Conservation (phyloP, 2,329 filamentous ascomycete genomes). For the Aspergillus aculeatus region DNA sequence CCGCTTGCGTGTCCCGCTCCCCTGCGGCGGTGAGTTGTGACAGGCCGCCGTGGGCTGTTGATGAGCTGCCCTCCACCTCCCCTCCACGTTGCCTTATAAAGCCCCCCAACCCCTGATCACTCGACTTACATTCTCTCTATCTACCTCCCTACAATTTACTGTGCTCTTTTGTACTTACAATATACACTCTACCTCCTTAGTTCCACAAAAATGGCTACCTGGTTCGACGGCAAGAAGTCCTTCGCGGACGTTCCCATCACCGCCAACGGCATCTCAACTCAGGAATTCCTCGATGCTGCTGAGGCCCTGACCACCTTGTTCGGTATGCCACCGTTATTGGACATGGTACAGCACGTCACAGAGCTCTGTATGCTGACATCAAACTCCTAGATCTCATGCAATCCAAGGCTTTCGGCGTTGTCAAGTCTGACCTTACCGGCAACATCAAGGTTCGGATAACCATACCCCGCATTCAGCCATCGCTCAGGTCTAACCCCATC, state of each 20-base stretch:
- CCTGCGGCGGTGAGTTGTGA: conserved; percentile 26
- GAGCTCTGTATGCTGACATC: conserved; percentile 10
- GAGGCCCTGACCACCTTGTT: conserved; percentile 86
- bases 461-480: conserved; percentile 2
- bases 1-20: conserved; percentile 32
- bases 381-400: conserved; percentile 56
- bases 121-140: conserved; percentile 3
- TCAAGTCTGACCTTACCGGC: conserved; percentile 86
- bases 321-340: conserved; percentile 52
- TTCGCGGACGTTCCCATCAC: conserved; percentile 79
- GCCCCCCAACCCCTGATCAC: conserved; percentile 5
- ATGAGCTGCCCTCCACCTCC: conserved; percentile 13
- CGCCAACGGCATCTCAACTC: conserved; percentile 72
- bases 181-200: background rate
- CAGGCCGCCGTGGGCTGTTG: conserved; percentile 21
- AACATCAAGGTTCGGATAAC: conserved; percentile 74
- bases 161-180: conserved; percentile 4
- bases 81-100: conserved; percentile 8
- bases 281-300: conserved; percentile 85
- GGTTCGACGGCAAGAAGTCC: conserved; percentile 82
- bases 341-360: background rate
- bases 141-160: background rate
- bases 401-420: conserved; percentile 76
- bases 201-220: conserved; percentile 55
- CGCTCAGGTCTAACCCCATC: conserved; percentile 12